Evolutionary conservation across 1,284 basidiomycete genomes (phyloP), one percentile per base, ranked within the genome.

Genomic region (Taiwanofungus camphoratus): DNA sequence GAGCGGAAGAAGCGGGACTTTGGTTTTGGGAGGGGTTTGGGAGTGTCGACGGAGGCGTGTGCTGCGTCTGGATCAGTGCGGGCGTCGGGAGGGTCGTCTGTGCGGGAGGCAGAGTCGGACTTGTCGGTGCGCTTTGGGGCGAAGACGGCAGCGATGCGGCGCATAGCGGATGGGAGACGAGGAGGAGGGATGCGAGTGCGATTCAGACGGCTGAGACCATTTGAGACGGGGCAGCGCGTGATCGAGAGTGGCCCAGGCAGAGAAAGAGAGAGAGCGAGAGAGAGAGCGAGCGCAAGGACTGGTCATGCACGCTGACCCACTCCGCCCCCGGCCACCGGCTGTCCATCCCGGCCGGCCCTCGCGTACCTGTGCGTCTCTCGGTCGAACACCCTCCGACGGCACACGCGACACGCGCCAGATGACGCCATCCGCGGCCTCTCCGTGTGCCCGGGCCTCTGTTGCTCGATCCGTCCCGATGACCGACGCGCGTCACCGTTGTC

Each of bases 71-170:
- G n/a, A n/a, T n/a, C n/a, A n/a, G n/a, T n/a, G n/a, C n/a, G n/a
- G 18, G 48, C 16, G 30, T 47, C 35, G 21, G 45, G 42, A 42
- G 48, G 38, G 48, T 52, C 44, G 41, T 52, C 48, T 42, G 53
- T 37, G 42, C 56, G 53, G 46, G 61, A 55, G 50, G 56, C 53
- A 41, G 55, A 46, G 38, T 62, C 61, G 48, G 54, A 60, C 64
- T 68, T 77, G 67, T 79, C 75, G 34, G 61, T 54, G 52, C 75
- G 77, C 59, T 71, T 76, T 41, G 67, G 56, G 47, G 64, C 59
- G 58, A 86, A 75, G 55, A 76, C 72, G 42, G 80, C 73, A 31
- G 68, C 67, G 54, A 77, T 59, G 50, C 74, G 71, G 54, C 74
- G 74, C 74, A 77, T 77, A 53, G 49, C 50, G 42, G 53, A 45